Conservation (phyloP, 192 early-diverging fungal species). For the Jimgerdemannia flammicorona region DNA sequence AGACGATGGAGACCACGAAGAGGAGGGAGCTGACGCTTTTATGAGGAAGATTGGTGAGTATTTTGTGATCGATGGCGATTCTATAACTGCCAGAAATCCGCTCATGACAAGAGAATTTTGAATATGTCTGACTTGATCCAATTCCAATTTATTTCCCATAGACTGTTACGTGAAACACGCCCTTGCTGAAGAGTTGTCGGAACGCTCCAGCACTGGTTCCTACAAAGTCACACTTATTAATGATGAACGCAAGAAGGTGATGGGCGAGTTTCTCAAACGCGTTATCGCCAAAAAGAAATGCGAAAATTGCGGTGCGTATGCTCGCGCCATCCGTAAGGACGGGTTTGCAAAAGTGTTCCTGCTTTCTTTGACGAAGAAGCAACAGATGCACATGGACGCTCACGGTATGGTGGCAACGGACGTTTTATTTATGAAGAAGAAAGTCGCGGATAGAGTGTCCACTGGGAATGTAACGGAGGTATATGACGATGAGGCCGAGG, state of each 20-base stretch:
- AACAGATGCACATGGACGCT: conserved; percentile 52
- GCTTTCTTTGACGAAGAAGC: conserved; percentile 64
- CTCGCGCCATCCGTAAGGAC: conserved; percentile 78
- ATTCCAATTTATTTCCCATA: not conserved
- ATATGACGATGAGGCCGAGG: conserved; percentile 12
- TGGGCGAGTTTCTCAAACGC: conserved; percentile 43
- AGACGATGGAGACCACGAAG: conserved; percentile 36
- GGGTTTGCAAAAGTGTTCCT: conserved; percentile 84
- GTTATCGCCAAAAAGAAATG: conserved; percentile 47
- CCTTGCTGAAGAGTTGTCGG: conserved; percentile 21
- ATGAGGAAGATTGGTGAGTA: conserved; percentile 50
- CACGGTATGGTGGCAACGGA: conserved; percentile 39
- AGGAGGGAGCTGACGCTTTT: conserved; percentile 49
- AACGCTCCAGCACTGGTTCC: conserved; percentile 16
- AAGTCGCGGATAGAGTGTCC: not conserved
- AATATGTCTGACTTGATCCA: not conserved
- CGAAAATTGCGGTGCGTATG: conserved; percentile 56
- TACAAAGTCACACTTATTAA: conserved; percentile 55
- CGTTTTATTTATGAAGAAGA: conserved; percentile 4
- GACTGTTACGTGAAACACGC: conserved; percentile 52
- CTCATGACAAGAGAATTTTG: not conserved
- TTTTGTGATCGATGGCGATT: no score
- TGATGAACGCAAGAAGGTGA: conserved; percentile 43
- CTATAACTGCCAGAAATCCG: not conserved
- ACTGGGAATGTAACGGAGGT: not conserved